Conservation (phyloP, 768 basidiomycete species). For the Boletus reticuloceps region DNA sequence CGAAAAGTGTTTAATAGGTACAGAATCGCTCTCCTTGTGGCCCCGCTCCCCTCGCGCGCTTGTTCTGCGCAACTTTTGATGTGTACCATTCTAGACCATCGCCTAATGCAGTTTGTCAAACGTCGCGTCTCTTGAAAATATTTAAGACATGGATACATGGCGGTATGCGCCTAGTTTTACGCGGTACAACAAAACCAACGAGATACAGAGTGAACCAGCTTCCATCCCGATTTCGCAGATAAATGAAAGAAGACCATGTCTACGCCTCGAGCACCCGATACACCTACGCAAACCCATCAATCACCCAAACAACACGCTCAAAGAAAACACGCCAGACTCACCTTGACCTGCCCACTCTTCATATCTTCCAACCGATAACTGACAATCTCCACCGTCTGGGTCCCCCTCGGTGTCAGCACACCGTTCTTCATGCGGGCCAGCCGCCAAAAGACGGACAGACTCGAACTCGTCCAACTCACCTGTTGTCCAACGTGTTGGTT, state of each 20-base stretch:
- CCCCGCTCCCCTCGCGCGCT: neutral
- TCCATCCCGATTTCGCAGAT: neutral
- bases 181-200: neutral
- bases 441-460: constrained; percentile 25
- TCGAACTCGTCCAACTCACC: constrained; percentile 41
- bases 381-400: constrained; percentile 65
- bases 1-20: neutral
- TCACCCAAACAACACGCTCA: neutral
- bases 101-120: neutral
- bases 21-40: neutral
- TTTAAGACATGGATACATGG: neutral
- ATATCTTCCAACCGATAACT: constrained; percentile 89
- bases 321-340: constrained; percentile 23
- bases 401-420: constrained; percentile 35
- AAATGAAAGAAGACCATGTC: neutral
- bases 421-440: constrained; percentile 31
- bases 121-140: no score
- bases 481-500: constrained; percentile 84
- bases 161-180: neutral
- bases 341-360: constrained; percentile 82
- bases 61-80: neutral
- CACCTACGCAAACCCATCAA: constrained; percentile 29
- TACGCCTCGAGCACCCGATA: constrained; percentile 40
- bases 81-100: constrained; percentile 7
- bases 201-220: neutral